phyloP scores from a whole-genome alignment of 2,329 filamentous ascomycete genomes.

The Diaporthe amygdali region DNA sequence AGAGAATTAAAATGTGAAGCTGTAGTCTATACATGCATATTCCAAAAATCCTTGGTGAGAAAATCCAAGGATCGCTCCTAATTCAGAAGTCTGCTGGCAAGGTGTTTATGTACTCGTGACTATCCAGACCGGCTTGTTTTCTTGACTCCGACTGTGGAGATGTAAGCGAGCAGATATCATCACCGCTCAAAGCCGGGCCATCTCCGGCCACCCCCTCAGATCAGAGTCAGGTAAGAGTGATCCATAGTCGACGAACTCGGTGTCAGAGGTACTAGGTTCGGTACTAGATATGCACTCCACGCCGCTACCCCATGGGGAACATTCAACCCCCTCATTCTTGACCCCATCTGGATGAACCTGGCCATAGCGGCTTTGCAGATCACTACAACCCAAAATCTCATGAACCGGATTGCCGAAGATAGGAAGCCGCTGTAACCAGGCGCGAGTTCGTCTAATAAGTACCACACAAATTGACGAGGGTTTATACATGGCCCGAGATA shows the following conservation, averaged over 20 bases:
- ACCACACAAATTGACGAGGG: too few relatives aligned
- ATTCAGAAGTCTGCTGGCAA: not conserved
- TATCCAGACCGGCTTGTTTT: not conserved
- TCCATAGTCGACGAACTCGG: not conserved
- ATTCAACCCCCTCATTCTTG: not conserved
- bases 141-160: not conserved
- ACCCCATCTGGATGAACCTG: not conserved
- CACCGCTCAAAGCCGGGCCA: not conserved
- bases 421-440: not conserved
- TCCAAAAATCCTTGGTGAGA: not conserved
- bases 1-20: not conserved
- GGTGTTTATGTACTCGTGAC: not conserved
- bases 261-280: not conserved
- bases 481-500: not conserved
- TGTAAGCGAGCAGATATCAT: not conserved
- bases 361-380: not conserved
- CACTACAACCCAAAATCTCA: not conserved
- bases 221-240: not conserved
- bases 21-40: not conserved
- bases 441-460: not conserved
- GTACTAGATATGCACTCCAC: not conserved
- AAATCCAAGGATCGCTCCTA: too few relatives aligned
- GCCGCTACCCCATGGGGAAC: slow-evolving; percentile 1
- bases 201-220: not conserved
- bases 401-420: not conserved